Base-by-base conservation (phyloP, 1,139 yeast genomes). In the Hansenula anomala region DNA sequence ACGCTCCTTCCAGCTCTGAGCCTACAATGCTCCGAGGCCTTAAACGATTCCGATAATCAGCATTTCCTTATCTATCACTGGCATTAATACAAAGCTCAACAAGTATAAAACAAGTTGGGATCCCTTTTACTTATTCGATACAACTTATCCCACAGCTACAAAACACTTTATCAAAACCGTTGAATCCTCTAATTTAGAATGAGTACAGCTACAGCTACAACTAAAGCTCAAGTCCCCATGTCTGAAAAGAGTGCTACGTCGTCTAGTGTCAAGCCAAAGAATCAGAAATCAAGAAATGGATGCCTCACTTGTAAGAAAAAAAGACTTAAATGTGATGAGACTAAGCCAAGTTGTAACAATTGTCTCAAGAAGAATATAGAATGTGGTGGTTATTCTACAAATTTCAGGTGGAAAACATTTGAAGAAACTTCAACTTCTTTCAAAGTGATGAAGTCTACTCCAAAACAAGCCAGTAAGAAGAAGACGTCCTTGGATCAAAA, bases 301-400 rank as follows among this genome's bases (percentile, higher is more conserved):
- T 76, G 82, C 51, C 55, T 71, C 29, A 76, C 82, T 1, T 76
- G 82, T 52, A 75, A 75, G 58, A 72, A 69, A 55, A 70, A 73
- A 46, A 59, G 81, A 34, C 64, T 74, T 36, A 76, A 76, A 51
- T 76, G 82, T 53, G 82, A 75, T 47, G 83, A 76, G 49, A 64
- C 71, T 8, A 74, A 74, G 46, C 83, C 83, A 1, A 53, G 52
- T 18, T 77, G 83, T 45, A 41, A 55, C 27, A 73, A 69, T 42
- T 73, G 80, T 48, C 53, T 51, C 11, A 65, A 63, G 43, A 69
- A 67, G 52, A 67, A 65, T 30, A 66, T 71, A 17, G 64, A 59
- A 15, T 78, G 83, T 54, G 82, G 80, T 8, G 87, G 87, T 1
- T 80, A 80, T 51, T 77, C 80, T 4, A 75, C 76, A 23, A 71